phyloP scores from a whole-genome alignment of 345 rosid genomes.

The Euphorbia lathyris region DNA sequence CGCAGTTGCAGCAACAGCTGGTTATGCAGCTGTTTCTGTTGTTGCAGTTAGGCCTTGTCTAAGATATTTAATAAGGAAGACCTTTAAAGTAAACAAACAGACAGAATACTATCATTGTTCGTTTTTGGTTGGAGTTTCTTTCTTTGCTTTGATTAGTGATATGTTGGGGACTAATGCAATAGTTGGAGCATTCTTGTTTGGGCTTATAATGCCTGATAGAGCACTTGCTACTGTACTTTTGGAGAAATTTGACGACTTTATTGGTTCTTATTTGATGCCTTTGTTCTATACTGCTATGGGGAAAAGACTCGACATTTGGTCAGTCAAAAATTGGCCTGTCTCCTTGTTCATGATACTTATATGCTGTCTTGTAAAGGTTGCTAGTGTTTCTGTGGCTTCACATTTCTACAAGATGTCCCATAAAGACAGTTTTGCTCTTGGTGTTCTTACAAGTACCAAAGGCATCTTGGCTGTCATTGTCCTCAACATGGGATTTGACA shows the following conservation, averaged over 20 bases:
- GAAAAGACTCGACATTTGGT: constrained; percentile 10
- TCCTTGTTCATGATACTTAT: neutral
- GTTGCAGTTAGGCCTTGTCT: constrained; percentile 23
- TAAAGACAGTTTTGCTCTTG: constrained; percentile 21
- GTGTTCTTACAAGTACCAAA: constrained; percentile 18
- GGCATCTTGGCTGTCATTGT: constrained; percentile 29
- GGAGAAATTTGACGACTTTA: constrained; percentile 39
- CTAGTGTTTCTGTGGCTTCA: neutral
- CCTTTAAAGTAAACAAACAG: constrained; percentile 1
- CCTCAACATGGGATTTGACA: constrained; percentile 38
- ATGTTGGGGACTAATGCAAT: constrained; percentile 34
- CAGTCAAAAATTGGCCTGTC: neutral
- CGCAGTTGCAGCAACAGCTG: neutral
- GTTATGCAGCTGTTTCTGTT: constrained; percentile 17
- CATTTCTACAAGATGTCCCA: neutral
- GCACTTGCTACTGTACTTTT: constrained; percentile 27
- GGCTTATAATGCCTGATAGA: constrained; percentile 41
- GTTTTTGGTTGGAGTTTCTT: constrained; percentile 25
- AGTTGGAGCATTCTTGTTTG: constrained; percentile 51
- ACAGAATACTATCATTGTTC: constrained; percentile 11
- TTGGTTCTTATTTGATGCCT: constrained; percentile 40
- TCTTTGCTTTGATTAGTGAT: constrained; percentile 36
- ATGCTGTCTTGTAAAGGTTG: constrained; percentile 7
- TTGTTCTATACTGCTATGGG: constrained; percentile 36
- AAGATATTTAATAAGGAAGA: constrained; percentile 10